Evolutionary conservation across 2,329 filamentous ascomycete species (phyloP), one percentile per base, ranked within the genome.

Genomic region (Sporothrix variecibatus): DNA sequence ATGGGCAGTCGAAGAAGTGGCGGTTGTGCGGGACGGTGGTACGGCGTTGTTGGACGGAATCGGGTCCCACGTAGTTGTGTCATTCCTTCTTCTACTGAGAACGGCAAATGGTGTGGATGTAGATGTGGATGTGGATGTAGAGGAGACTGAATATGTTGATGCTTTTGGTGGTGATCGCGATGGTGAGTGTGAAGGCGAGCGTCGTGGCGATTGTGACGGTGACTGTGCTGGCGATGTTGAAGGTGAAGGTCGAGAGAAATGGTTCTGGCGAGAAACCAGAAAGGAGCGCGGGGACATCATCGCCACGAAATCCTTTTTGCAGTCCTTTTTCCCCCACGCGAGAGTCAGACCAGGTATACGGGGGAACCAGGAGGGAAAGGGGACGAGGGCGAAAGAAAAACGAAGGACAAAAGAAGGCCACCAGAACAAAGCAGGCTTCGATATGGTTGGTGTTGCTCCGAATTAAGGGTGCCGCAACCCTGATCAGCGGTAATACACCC

Each of bases 201-300:
- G 60, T n/a, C 34, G 31, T 40, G 73, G 70, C 26, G 72, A 68
- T 28, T 65, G 71, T 31, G 71, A 70, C 17, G 58, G 70, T 23
- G 72, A 67, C 15, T 70, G 43, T 40, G 65, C 20, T 76, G 23
- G 77, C 76, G 72, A 71, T 20, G 76, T 78, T 60, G 75, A 69
- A 12, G 71, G 64, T 28, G 79, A 75, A 56, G 78, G 76, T 40
- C 80, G 74, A 58, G 74, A 74, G 43, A 71, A 73, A 58, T 80
- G 76, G 73, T 77, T 79, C 72, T 80, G 81, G 75, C 80, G 80
- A 71, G 81, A 79, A 72, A 82, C 81, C 75, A 84, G 80, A 79
- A 82, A 83, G 62, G 82, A 83, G 72, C 81, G 82, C 74, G 82
- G 81, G 75, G 81, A 82, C 79, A 83, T 82, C 81, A 84, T 83